Percentiles rank a stretch among this genome's conserved stretches.
These are phyloP conservation scores for Nannizzia gypsea DNA, from an alignment of 2,329 filamentous ascomycete species.

Conservation along the genomic window DNA sequence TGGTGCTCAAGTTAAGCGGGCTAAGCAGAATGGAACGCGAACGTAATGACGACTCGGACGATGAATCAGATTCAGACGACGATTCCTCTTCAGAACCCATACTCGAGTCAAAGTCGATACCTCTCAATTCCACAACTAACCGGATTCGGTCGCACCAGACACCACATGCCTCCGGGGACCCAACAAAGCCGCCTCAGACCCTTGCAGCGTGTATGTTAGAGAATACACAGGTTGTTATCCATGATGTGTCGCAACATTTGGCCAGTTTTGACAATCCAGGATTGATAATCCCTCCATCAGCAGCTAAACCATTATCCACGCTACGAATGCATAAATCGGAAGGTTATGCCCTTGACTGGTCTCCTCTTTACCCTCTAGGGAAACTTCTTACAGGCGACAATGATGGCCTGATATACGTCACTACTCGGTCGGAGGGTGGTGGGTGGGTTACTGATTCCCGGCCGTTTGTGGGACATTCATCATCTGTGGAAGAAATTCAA, in stretches of 20 bases:
- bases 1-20: conserved; percentile 93
- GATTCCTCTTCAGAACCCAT: conserved; percentile 73
- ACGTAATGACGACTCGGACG: conserved; percentile 56
- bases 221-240: conserved; percentile 75
- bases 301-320: conserved; percentile 79
- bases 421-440: conserved; percentile 73
- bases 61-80: conserved; percentile 56
- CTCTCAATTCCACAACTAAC: conserved; percentile 78
- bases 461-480: conserved; percentile 70
- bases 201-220: conserved; percentile 89
- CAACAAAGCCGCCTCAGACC: conserved; percentile 62
- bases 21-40: conserved; percentile 73
- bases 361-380: conserved; percentile 63
- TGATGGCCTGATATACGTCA: conserved; percentile 77
- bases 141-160: conserved; percentile 80
- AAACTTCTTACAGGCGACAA: conserved; percentile 89
- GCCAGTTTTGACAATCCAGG: conserved; percentile 83
- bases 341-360: conserved; percentile 97
- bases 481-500: conserved; percentile 86
- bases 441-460: conserved; percentile 79
- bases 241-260: conserved; percentile 86
- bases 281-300: conserved; percentile 62
- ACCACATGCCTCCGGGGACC: conserved; percentile 50
- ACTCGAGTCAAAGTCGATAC: conserved; percentile 82
- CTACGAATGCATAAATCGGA: conserved; percentile 85